phyloP scores from a whole-genome alignment of 768 basidiomycete genomes.

The Ephemerocybe angulata region DNA sequence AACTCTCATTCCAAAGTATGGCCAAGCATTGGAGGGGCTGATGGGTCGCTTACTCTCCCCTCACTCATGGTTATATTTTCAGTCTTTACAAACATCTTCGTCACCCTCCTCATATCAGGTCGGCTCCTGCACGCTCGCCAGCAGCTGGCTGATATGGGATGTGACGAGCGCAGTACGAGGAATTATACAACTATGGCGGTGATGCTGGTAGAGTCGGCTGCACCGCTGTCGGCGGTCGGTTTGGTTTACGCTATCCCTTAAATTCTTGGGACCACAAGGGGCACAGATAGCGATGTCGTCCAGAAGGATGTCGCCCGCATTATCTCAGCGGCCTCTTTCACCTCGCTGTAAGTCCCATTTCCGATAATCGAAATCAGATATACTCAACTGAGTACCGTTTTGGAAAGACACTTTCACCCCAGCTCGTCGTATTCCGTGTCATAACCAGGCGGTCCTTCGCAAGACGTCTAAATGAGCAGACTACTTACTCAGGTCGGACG shows the following conservation, averaged over 20 bases:
- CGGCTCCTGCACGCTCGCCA: neutral
- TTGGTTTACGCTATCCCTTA: neutral
- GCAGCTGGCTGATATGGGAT: neutral
- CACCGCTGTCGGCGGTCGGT: neutral
- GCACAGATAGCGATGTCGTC: neutral
- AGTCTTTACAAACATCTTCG: neutral
- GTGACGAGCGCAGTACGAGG: no score
- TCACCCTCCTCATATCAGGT: neutral
- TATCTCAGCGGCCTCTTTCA: neutral
- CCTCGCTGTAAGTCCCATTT: neutral
- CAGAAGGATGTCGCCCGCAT: neutral
- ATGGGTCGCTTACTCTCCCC: no score
- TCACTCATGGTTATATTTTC: no score
- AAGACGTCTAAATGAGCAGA: no score
- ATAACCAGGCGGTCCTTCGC: neutral
- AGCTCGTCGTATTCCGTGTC: neutral
- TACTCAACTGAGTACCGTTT: neutral
- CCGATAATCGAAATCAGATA: neutral
- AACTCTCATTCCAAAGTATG: no score
- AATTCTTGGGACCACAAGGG: neutral
- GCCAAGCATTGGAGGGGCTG: no score
- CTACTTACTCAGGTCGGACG: no score
- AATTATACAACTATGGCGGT: neutral
- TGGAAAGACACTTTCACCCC: neutral
- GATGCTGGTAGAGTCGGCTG: neutral